A percentile compares a stretch with the other conserved stretches of the same genome.
Evolutionary conservation across 2,329 filamentous ascomycete genomes (phyloP).

Genomic region (Talaromyces verruculosus): DNA sequence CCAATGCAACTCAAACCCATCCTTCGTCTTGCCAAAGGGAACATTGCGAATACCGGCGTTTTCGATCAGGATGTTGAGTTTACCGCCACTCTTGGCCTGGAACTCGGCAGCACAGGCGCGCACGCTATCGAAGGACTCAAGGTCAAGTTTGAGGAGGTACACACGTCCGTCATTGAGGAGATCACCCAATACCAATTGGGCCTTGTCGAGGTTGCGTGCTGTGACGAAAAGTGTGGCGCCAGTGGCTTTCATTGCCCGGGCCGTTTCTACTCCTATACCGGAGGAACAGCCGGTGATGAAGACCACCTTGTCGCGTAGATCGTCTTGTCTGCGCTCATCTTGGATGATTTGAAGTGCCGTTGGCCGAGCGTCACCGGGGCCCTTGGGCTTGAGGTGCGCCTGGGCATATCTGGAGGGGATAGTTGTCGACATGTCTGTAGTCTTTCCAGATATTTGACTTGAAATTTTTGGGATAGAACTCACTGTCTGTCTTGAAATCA

Average conservation of each 20-base stretch:
- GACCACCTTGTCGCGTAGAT: background rate
- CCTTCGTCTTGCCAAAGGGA: background rate
- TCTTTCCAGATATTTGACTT: background rate
- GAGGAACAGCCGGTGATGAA: background rate
- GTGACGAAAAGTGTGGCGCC: background rate
- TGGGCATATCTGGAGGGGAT: background rate
- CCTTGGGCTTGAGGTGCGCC: background rate
- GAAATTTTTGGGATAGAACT: background rate
- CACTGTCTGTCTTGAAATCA: background rate
- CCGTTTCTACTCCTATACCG: background rate
- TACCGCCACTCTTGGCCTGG: background rate
- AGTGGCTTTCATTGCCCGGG: background rate
- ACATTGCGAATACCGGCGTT: background rate
- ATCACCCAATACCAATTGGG: background rate
- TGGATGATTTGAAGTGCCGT: constrained; percentile 2
- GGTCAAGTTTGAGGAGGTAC: constrained; percentile 36
- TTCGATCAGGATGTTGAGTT: constrained; percentile 12
- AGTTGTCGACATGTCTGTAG: background rate
- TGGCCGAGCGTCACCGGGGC: background rate
- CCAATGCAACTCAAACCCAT: background rate
- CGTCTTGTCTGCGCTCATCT: background rate
- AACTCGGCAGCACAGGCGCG: constrained; percentile 20
- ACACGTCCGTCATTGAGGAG: background rate
- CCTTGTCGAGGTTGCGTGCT: background rate
- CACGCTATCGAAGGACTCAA: constrained; percentile 47